Evolutionary conservation across 1,284 basidiomycete genomes (phyloP), one percentile per base, ranked within the genome.

Genomic region (Chalciporus sp.): DNA sequence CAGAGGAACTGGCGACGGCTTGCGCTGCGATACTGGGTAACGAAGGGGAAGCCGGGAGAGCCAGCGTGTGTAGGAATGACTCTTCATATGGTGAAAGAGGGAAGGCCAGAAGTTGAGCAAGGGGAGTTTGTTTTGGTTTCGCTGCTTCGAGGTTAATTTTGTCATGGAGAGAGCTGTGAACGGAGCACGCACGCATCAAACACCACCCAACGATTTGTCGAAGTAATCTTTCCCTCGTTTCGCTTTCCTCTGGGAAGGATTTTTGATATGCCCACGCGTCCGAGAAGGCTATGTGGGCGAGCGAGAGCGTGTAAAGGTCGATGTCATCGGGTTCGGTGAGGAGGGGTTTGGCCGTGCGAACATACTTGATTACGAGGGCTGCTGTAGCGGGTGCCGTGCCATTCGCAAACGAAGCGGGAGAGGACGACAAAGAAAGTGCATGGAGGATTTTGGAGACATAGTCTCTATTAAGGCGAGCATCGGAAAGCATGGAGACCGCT

Each of bases 241-340:
- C 69, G 47, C 76, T 75, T 16, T 64, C 70, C 58, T 90, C 86
- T 20, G 77, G 77, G 63, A 89, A 90, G 0, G 82, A 84, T 33
- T 83, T 76, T 58, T 88, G 84, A 63, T 82, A 91, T 44, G 78
- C 74, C 90, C 89, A 92, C 7, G 88, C 88, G 41, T 88, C 85
- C 49, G 78, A 64, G 8, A 92, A 70, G 62, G 78, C 85, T 0
- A 76, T 73, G 37, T 88, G 81, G 0, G 84, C 84, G 17, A 91
- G 73, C 1, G 90, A 85, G 26, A 86, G 65, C 1, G 81, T 70
- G 62, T 90, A 91, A 23, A 79, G 71, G 60, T 88, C 82, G 51
- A 91, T 76, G 66, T 90, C 88, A 40, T 79, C 75, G 17, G 83
- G 85, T 58, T 86, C 82, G 0, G 77, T 80, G 17, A 92, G 75